phyloP scores from a whole-genome alignment of 495 filamentous ascomycete species.

The Lasiosphaeria hispida region DNA sequence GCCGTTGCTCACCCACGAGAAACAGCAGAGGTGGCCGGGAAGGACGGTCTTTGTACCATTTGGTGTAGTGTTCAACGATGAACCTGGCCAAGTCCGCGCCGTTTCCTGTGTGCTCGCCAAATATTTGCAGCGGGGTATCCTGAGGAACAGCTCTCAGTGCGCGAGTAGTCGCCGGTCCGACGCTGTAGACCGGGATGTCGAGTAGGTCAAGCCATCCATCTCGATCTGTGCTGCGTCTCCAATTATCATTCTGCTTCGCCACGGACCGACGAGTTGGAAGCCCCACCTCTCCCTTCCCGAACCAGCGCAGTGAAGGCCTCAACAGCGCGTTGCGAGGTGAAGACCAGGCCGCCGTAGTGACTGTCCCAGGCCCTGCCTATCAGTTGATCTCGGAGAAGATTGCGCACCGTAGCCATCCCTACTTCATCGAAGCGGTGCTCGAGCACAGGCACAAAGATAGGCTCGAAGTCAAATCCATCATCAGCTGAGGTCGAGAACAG shows the following conservation, averaged over 20 bases:
- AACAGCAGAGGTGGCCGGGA: constrained; percentile 71
- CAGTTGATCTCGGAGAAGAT: constrained; percentile 31
- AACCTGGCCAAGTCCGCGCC: constrained; percentile 73
- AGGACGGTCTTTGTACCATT: constrained; percentile 37
- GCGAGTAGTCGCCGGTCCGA: constrained; percentile 85
- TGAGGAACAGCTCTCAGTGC: constrained; percentile 61
- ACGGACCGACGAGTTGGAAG: constrained; percentile 7
- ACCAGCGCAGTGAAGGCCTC: constrained; percentile 77
- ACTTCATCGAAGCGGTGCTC: constrained; percentile 59
- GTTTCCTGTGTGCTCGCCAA: constrained; percentile 76
- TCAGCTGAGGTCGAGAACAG: constrained; percentile 54
- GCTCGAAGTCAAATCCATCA: constrained; percentile 49
- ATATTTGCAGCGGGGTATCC: constrained; percentile 50
- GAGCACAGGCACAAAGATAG: constrained; percentile 80
- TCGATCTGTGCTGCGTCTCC: constrained; percentile 30
- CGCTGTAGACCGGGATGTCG: constrained; percentile 72
- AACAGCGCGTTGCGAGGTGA: constrained; percentile 92
- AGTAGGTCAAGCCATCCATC: constrained; percentile 46
- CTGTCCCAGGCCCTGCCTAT: constrained; percentile 32
- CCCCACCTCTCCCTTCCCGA: constrained; percentile 42
- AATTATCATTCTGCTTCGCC: not conserved
- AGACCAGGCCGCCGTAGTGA: constrained; percentile 79
- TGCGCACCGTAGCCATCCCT: constrained; percentile 40
- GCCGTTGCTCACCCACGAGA: constrained; percentile 77
- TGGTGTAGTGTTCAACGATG: constrained; percentile 70